phyloP scores from a whole-genome alignment of 2,329 filamentous ascomycete species.

The Phialophora macrospora region DNA sequence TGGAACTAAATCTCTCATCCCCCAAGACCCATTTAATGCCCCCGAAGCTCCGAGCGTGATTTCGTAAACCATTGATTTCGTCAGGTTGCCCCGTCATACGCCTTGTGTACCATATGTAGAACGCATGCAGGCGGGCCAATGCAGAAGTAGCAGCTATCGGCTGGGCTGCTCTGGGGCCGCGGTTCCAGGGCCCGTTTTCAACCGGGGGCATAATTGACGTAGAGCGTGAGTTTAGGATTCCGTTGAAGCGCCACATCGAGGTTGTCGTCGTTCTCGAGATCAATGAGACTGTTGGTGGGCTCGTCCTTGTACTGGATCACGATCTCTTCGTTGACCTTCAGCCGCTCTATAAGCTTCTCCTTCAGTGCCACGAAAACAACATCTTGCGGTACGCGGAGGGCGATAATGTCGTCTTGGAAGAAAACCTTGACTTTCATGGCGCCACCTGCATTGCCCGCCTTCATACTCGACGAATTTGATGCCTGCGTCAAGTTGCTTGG shows the following conservation, averaged over 20 bases:
- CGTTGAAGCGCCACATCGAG: conserved; percentile 77
- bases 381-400: conserved; percentile 83
- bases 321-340: conserved; percentile 75
- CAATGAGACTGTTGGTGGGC: conserved; percentile 72
- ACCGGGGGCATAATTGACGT: conserved; percentile 30
- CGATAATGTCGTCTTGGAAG: conserved; percentile 88
- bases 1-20: conserved; percentile 3
- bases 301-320: conserved; percentile 88
- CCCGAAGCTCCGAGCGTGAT: conserved; percentile 29
- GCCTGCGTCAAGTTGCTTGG: conserved; percentile 60
- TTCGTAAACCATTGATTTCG: conserved; percentile 32
- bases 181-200: conserved; percentile 10
- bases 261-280: conserved; percentile 78
- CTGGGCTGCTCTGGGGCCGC: background rate
- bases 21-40: background rate
- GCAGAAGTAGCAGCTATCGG: conserved; percentile 2
- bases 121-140: background rate
- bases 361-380: conserved; percentile 78
- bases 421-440: conserved; percentile 93
- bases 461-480: conserved; percentile 45
- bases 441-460: conserved; percentile 40
- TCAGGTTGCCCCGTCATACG: conserved; percentile 27
- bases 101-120: background rate
- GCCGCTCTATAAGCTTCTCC: conserved; percentile 81
- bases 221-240: conserved; percentile 83